phyloP scores from a whole-genome alignment of 495 filamentous ascomycete genomes.

The Bathelium albidoporum region DNA sequence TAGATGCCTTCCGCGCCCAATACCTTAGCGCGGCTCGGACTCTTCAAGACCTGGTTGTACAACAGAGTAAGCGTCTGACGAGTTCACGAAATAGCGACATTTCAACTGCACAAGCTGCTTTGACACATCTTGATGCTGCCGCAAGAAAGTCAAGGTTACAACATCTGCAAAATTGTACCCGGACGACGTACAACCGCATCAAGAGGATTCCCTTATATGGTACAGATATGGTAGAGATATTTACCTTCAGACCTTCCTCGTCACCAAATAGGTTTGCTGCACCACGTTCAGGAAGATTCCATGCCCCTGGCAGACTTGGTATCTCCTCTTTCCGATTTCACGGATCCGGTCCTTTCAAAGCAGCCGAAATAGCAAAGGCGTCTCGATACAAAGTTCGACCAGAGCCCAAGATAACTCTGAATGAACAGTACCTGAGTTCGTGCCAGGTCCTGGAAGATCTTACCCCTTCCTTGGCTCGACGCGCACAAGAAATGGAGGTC shows the following conservation, averaged over 20 bases:
- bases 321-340: background rate
- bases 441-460: constrained; percentile 61
- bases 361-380: background rate
- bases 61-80: constrained; percentile 45
- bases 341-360: background rate
- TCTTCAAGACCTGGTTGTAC: constrained; percentile 34
- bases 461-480: constrained; percentile 61
- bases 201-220: constrained; percentile 76
- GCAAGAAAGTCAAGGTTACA: constrained; percentile 63
- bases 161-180: constrained; percentile 67
- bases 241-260: constrained; percentile 41
- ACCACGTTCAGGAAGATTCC: constrained; percentile 5
- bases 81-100: constrained; percentile 38
- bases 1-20: constrained; percentile 32
- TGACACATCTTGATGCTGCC: constrained; percentile 62
- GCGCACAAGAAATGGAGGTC: constrained; percentile 57
- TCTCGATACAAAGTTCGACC: constrained; percentile 28
- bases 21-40: constrained; percentile 30
- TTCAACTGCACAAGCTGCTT: constrained; percentile 55
- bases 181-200: constrained; percentile 70
- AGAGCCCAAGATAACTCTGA: constrained; percentile 22
- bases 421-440: constrained; percentile 64
- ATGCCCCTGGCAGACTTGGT: background rate
- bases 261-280: constrained; percentile 38
- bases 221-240: constrained; percentile 52